Base-by-base conservation (phyloP, 495 filamentous ascomycete genomes). In the Polyplosphaeria fusca region DNA sequence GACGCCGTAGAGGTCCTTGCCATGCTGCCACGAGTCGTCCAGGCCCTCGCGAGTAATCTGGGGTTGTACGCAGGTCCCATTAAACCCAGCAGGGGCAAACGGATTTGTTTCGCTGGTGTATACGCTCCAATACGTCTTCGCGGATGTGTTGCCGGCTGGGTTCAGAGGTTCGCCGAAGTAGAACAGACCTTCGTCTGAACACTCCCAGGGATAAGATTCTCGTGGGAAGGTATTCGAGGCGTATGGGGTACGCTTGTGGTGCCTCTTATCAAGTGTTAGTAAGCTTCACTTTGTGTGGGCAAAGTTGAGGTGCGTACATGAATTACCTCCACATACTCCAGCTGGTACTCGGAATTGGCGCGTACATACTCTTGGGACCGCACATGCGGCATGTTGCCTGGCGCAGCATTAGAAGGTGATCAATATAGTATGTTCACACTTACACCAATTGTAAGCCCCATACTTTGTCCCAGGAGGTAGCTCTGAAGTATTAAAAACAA, bases 201-300 rank as follows among this genome's bases (percentile, higher is more conserved):
- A 87, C 66, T 83, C 67, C 85, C 84, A 89, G n/a, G 69, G 60
- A 60, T 82, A 81, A 11, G 78, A 69, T 65, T 88, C 86, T 11
- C 78, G 69, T 1, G 84, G 83, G 62, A 88, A 87, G 4, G 79
- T 75, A 64, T 87, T 89, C 37, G 75, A 74, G 5, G 79, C 77
- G 61, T 89, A 89, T 1, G 84, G 84, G 0, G 84, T 88, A 27
- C 86, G 77, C 68, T 88, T 87, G 63, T 88, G 85, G 63, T 89
- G 86, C 52, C 3, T 5, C 14, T 5, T 16, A 45, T 45, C 30
- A 43, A 3, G 47, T 22, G n/a, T 53, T 19, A 19, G 32, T 48
- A 24, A 32, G 38, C 28, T 41, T 51, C 49, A n/a, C n/a, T 38
- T 38, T 32, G 5, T 18, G n/a, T 2, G 19, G 42, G 2, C 2